A percentile compares a stretch with the other conserved stretches of the same genome.
Evolutionary conservation across 108 stramenopile species (phyloP).

Genomic region (Thalassiosira profunda): DNA sequence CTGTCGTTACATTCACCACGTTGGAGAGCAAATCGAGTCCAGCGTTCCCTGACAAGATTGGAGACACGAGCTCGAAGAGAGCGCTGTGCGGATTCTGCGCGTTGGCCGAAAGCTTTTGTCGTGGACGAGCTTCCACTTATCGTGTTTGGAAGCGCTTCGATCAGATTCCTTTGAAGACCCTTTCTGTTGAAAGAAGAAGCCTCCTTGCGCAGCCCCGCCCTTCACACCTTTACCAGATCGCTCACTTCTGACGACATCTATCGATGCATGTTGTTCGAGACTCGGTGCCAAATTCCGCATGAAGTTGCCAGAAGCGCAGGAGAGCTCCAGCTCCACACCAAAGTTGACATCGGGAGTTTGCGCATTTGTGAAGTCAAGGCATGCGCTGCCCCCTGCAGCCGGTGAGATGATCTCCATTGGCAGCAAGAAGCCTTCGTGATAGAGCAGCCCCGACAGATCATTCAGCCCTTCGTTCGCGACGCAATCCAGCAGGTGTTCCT

Average conservation of each 20-base stretch:
- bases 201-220: constrained; percentile 6
- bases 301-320: constrained; percentile 27
- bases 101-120: constrained; percentile 50
- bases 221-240: background rate
- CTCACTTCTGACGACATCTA: constrained; percentile 6
- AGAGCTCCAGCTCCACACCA: constrained; percentile 33
- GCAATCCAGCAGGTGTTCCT: constrained; percentile 22
- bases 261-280: constrained; percentile 4
- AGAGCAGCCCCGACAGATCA: constrained; percentile 24
- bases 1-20: constrained; percentile 28
- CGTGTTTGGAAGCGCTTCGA: background rate
- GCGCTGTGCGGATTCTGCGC: constrained; percentile 40
- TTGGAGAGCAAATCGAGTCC: constrained; percentile 29
- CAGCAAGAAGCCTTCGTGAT: constrained; percentile 15
- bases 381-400: background rate
- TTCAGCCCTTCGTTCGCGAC: constrained; percentile 11
- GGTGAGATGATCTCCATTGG: constrained; percentile 26
- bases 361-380: background rate
- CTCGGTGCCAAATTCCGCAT: background rate
- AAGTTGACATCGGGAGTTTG: constrained; percentile 24
- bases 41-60: constrained; percentile 40
- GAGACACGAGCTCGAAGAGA: constrained; percentile 69
- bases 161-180: background rate
- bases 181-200: background rate
- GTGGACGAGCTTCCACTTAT: constrained; percentile 55